Evolutionary conservation across 306 rosid species (phyloP).

Genomic region (Cercis canadensis): DNA sequence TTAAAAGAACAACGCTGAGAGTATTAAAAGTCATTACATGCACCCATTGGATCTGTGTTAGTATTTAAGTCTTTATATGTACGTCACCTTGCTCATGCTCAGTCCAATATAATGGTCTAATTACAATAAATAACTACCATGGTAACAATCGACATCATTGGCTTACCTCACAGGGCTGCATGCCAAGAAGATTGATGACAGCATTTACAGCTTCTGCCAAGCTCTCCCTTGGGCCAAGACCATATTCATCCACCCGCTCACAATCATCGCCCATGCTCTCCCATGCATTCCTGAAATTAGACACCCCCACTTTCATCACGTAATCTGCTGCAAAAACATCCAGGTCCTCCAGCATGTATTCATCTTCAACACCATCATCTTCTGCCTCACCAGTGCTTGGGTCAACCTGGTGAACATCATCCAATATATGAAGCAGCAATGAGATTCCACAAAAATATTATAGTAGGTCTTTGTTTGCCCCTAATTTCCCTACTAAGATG

Average conservation of each 20-base stretch:
- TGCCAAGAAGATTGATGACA: conserved; percentile 87
- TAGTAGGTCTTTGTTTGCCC: conserved; percentile 15
- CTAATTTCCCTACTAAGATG: conserved; percentile 11
- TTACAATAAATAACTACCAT: conserved; percentile 14
- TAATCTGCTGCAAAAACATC: conserved; percentile 97
- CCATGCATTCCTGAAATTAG: conserved; percentile 94
- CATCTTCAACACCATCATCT: conserved; percentile 97
- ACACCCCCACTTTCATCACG: conserved; percentile 84
- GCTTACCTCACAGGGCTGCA: conserved; percentile 98
- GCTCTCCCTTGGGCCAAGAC: conserved; percentile 92
- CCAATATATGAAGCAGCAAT: conserved; percentile 27
- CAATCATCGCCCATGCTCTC: conserved; percentile 76
- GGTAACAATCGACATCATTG: conserved; percentile 19
- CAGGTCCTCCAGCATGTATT: conserved; percentile 95
- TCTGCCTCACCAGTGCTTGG: conserved; percentile 90
- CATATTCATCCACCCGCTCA: conserved; percentile 93
- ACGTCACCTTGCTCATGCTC: not conserved
- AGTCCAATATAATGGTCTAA: conserved; percentile 20
- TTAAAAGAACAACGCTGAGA: not conserved
- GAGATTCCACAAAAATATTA: conserved; percentile 9
- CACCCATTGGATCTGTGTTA: conserved; percentile 14
- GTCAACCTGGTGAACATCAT: conserved; percentile 67
- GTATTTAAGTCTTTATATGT: not conserved
- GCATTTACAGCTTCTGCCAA: conserved; percentile 84
- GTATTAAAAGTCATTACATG: not conserved